Percentiles rank a stretch among this genome's conserved stretches.
phyloP scores from a whole-genome alignment of 148 eudicot species.

The Arctostaphylos glauca region DNA sequence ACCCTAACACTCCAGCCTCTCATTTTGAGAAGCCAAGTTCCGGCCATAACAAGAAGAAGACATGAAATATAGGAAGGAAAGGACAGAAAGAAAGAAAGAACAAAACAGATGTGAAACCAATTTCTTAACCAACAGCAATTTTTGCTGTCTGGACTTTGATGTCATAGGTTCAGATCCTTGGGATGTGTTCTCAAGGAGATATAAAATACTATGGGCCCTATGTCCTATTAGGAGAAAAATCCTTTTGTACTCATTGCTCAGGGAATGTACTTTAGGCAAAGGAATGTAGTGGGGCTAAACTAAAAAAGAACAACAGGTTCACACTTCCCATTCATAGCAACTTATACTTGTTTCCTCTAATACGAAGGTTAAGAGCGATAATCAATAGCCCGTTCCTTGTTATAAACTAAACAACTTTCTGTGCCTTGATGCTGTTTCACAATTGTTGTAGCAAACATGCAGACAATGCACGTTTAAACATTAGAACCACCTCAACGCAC shows the following conservation, averaged over 20 bases:
- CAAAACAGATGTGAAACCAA: background rate
- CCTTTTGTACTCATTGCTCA: background rate
- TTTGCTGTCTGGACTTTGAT: background rate
- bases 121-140: background rate
- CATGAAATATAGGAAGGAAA: no score
- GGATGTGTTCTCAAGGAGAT: background rate
- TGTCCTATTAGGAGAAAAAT: background rate
- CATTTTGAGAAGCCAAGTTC: background rate
- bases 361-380: background rate
- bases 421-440: background rate
- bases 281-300: background rate
- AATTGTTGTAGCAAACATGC: background rate
- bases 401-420: background rate
- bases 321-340: background rate
- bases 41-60: background rate
- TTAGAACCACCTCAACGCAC: background rate
- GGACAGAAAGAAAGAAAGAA: background rate
- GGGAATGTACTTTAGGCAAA: background rate
- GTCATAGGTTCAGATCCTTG: background rate
- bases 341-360: background rate
- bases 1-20: background rate
- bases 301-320: background rate
- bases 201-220: background rate
- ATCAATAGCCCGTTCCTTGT: background rate
- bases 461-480: background rate